Evolutionary conservation across 352 stramenopile genomes (phyloP), one percentile per base, ranked within the genome.

Genomic region (Nothophytophthora sp.): DNA sequence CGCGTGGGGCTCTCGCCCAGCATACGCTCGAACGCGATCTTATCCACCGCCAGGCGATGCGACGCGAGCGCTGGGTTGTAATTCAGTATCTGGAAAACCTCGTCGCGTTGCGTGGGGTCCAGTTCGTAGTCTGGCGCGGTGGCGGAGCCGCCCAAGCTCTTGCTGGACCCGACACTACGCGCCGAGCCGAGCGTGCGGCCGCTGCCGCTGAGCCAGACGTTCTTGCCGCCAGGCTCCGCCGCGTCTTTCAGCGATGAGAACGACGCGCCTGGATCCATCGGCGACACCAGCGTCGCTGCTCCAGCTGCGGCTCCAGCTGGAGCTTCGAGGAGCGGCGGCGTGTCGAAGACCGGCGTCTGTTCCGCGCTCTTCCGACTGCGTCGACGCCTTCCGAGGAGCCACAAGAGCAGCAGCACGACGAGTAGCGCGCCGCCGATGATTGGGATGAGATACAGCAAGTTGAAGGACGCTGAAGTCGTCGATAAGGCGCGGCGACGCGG

Each of bases 11-110:
- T 60, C 37, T 55, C 41, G 5, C 30, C 55, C 29, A 70, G 30
- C 11, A 66, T 39, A 0, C 50, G 43, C 20, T 73, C 66, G 27
- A 76, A 70, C 38, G 62, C 66, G 54, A 76, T 72, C 40, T 76
- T 76, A 37, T 70, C 61, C 58, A 67, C 67, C 20, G 66, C 58
- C 11, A 76, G 42, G 12, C 66, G 44, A n/a, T 50, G 50, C 4
- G 46, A 56, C 5, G 66, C 60, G 2, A 76, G 37, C n/a, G 54
- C 50, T 13, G 66, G 6, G 36, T 76, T 57, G 13, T 59, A 41
- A 4, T 72, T 48, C 25, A 76, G 45, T 8, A 61, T 24, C 8
- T 40, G 25, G 46, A 70, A 76, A 23, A 76, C 34, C 28, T 62
- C 16, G 36, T 63, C 59, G 28, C 33, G 24, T 34, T 76, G 55